Evolutionary conservation across 2,329 filamentous ascomycete genomes (phyloP).

Genomic region (Metarhizium anisopliae): DNA sequence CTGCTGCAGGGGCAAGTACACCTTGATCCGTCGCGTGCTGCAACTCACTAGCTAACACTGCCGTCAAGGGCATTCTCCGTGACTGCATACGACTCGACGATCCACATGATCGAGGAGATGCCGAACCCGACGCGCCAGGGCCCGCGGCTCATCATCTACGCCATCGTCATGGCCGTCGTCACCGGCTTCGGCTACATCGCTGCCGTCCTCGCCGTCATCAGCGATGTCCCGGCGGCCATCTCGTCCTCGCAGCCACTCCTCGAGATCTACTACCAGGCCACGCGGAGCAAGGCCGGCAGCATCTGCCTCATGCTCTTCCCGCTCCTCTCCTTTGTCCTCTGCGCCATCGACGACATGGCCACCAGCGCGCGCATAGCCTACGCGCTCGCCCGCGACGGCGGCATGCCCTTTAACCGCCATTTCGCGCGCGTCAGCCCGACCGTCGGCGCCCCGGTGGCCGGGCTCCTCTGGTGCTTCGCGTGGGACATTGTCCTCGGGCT

Average conservation of each 20-base stretch:
- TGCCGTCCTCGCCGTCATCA: constrained; percentile 54
- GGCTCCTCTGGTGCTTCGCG: constrained; percentile 49
- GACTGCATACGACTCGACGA: constrained; percentile 35
- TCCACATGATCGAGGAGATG: constrained; percentile 46
- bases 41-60: not conserved
- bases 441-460: constrained; percentile 57
- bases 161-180: constrained; percentile 51
- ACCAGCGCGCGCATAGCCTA: constrained; percentile 58
- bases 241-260: constrained; percentile 44
- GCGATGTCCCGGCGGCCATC: constrained; percentile 48
- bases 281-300: constrained; percentile 51
- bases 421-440: constrained; percentile 52
- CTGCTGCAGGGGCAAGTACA: constrained; percentile 33
- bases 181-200: constrained; percentile 55
- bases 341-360: constrained; percentile 54
- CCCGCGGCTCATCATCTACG: constrained; percentile 57
- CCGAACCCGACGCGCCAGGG: constrained; percentile 46
- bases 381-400: constrained; percentile 55
- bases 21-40: constrained; percentile 27
- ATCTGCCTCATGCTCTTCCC: constrained; percentile 58
- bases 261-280: constrained; percentile 56
- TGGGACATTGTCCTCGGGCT: constrained; percentile 59
- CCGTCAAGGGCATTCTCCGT: not conserved
- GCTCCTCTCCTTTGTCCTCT: constrained; percentile 54
- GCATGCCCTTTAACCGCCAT: constrained; percentile 50